phyloP scores from a whole-genome alignment of 75 land plant genomes.

The Picea glauca region DNA sequence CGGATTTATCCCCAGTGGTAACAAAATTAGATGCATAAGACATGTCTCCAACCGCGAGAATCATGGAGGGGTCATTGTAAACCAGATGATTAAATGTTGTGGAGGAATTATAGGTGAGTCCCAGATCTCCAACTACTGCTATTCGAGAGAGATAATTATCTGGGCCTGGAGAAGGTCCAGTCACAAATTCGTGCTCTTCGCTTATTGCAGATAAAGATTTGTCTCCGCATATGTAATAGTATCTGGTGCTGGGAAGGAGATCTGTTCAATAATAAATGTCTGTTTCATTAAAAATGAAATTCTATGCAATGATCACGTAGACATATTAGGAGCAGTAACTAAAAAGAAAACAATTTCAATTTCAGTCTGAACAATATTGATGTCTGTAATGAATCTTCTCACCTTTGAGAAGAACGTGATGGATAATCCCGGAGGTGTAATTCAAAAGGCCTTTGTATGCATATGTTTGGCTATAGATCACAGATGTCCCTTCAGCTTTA shows the following conservation, averaged over 20 bases:
- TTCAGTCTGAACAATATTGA: too few species aligned
- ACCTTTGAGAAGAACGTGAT: constrained; percentile 29
- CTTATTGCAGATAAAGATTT: constrained; percentile 63
- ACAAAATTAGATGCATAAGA: constrained; percentile 77
- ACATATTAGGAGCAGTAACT: too few species aligned
- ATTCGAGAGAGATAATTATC: constrained; percentile 56
- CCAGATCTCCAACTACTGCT: constrained; percentile 91
- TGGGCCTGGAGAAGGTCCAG: constrained; percentile 51
- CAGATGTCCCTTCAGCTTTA: constrained; percentile 13
- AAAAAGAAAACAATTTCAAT: too few species aligned
- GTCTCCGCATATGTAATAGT: constrained; percentile 85
- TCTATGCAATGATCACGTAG: too few species aligned
- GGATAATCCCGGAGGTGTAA: constrained; percentile 38
- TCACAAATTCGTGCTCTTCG: constrained; percentile 55
- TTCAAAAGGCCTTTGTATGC: constrained; percentile 24
- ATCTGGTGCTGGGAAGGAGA: constrained; percentile 57
- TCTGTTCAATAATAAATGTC: constrained; percentile 21
- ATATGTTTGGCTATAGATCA: constrained; percentile 30
- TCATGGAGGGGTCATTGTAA: constrained; percentile 67
- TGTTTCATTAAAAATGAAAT: too few species aligned
- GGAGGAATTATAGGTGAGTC: constrained; percentile 82
- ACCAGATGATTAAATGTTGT: constrained; percentile 73
- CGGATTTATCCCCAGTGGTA: constrained; percentile 77
- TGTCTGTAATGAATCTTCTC: too few species aligned
- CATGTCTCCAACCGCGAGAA: constrained; percentile 82